Base-by-base conservation (phyloP, 2,329 filamentous ascomycete genomes). In the Nemania diffusa region DNA sequence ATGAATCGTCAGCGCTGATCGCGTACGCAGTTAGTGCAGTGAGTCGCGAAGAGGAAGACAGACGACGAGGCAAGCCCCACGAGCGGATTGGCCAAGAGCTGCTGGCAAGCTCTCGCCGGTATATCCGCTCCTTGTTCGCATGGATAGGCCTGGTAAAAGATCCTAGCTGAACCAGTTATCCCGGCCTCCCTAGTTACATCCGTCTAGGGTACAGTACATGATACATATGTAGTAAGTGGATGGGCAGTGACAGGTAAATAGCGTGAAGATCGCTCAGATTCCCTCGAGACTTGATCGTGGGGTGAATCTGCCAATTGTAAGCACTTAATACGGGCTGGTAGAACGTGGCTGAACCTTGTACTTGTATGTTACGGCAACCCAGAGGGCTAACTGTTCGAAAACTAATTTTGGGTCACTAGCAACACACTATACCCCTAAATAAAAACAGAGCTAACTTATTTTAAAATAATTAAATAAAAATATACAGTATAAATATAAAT, bases 121-220 rank as follows among this genome's bases (percentile, higher is more conserved):
- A 40, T 29, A 67, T 52, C 22, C 46, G 40, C 63, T 37, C 32
- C 37, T 62, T 62, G 34, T 7, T 24, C 32, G 24, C 66, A 68
- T 68, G 58, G 63, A 55, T 69, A 60, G 15, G 59, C 66, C 52
- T 67, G 67, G 5, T 46, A 52, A 40, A 42, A 56, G 44, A 63
- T 51, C 67, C 63, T 42, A n/a, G 48, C 58, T 65, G 53, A 65
- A 24, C 58, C 53, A 62, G 46, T 46, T 46, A 37, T 42, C 42
- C 55, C 29, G 50, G 37, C 50, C 46, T 42, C 51, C 61, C 62
- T 37, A 61, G 53, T 65, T 52, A 6, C 37, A 52, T 60, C 40
- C 55, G 48, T 32, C 27, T 17, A 44, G 52, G 57, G 50, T 51
- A 44, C 29, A 8, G 40, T 24, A 57, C 26, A 42, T n/a, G n/a